Evolutionary conservation across 2,329 filamentous ascomycete species (phyloP), one percentile per base, ranked within the genome.

Genomic region (Colletotrichum melonis): DNA sequence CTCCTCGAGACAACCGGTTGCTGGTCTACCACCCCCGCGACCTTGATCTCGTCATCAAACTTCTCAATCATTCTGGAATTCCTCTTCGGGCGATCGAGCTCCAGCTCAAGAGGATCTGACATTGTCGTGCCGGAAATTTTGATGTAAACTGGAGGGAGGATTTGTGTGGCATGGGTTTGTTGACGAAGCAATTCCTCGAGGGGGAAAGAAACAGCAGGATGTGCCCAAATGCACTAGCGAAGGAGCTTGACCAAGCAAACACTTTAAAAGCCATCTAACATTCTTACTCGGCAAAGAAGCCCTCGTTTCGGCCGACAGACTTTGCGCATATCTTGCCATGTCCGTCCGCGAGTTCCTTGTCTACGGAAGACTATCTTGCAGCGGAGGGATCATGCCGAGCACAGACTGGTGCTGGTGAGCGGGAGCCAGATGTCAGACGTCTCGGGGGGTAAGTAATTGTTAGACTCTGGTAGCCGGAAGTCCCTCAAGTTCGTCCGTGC

Each of bases 61-160:
- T 42, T 30, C 9, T 65, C 56, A 8, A 57, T 56, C 67, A 66
- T 66, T 19, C 38, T 70, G 1, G 49, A 66, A 22, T 52, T 49
- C 12, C 60, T 35, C 22, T 71, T 66, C 4, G 60, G 46, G 14
- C 14, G 67, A 14, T 38, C 28, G 12, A 38, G 42, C 22, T 60
- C 60, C 16, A 62, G 28, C 16, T 66, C 60, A 12, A 49, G 26
- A 4, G 56, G 22, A 7, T 32, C 32, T 8, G 67, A 14, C 32
- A 66, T 71, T 28, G 12, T 54, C 14, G n/a, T 22, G 6, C 16
- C 16, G 2, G 5, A 4, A 35, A 22, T 65, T 19, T 8, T 2
- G 2, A 24, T 11, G 26, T 7, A 4, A 16, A 9, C 14, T 14
- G 4, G 19, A 1, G 9, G n/a, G 30, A 26, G 2, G 4, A 14